Evolutionary conservation across 2,329 filamentous ascomycete species (phyloP), one percentile per base, ranked within the genome.

Genomic region (Verticillium zaregamsianum): DNA sequence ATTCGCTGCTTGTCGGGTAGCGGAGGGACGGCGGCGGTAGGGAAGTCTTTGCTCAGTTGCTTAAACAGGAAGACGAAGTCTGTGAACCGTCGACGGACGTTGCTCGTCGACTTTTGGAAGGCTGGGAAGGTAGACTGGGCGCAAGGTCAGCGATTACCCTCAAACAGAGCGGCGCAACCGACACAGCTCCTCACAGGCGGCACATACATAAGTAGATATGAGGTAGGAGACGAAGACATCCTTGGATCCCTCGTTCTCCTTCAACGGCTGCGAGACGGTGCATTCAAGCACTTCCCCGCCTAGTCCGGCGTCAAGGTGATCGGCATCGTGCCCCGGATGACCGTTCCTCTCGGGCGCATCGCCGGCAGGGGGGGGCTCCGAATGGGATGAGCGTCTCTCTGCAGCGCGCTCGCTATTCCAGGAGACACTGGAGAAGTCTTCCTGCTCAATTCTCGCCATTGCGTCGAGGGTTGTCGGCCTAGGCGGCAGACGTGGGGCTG

Each of bases 1-100:
- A 99, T 97, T 78, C 96, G 96, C 82, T 98, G 94, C 82, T 98
- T 99, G 78, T 98, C 95, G 59, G 95, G 95, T 60, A 99, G 82
- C 56, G 95, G 95, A 33, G 95, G 95, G 3, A 99, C 92, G 57
- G 95, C 95, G 76, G 90, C 92, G 79, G 92, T 91, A 63, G 93
- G 92, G 70, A 92, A 98, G 74, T 97, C 93, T 73, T 88, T 89
- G 66, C 84, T 88, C 59, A 99, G 87, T 35, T 91, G 89, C 77
- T 96, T 97, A 80, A 92, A 97, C 65, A 99, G 87, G 74, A 97
- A 99, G 68, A 96, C 90, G 73, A 99, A 99, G 79, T 99, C 95
- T 68, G 94, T 98, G 78, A 97, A 99, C 71, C 95, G 92, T 68
- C 95, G 88, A 65, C 95, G 91, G 65, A 96, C 90, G 31, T 84